Conservation (phyloP, 2,329 filamentous ascomycete species). For the Balansia obtecta region DNA sequence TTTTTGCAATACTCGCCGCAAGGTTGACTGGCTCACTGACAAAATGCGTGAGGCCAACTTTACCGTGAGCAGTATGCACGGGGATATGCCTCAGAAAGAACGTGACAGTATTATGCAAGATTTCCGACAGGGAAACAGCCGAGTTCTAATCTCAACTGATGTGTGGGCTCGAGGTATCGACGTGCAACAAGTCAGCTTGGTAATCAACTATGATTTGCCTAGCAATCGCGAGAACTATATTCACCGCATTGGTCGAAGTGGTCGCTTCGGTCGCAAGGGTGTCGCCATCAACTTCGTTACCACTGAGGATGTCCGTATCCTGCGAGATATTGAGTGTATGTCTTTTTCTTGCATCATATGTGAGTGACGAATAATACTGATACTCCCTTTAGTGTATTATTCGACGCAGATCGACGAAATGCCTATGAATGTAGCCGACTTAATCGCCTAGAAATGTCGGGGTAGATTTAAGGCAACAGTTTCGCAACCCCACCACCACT, state of each 20-base stretch:
- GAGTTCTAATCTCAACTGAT: slow-evolving; percentile 93
- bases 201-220: slow-evolving; percentile 98
- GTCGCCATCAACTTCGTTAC: slow-evolving; percentile 99
- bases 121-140: slow-evolving; percentile 90
- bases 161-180: slow-evolving; percentile 98
- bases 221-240: slow-evolving; percentile 99
- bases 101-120: slow-evolving; percentile 99
- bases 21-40: slow-evolving; percentile 98
- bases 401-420: slow-evolving; percentile 97
- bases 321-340: slow-evolving; percentile 89
- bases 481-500: too few relatives aligned
- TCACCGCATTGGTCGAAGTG: slow-evolving; percentile 91
- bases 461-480: not conserved
- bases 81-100: slow-evolving; percentile 97
- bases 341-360: slow-evolving; percentile 9
- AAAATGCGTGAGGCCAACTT: slow-evolving; percentile 99
- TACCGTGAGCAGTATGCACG: slow-evolving; percentile 97
- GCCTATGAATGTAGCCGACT: slow-evolving; percentile 82
- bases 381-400: slow-evolving; percentile 58
- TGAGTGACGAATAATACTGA: slow-evolving; percentile 20
- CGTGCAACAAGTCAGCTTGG: slow-evolving; percentile 93
- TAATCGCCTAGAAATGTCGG: slow-evolving; percentile 34
- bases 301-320: slow-evolving; percentile 91
- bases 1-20: slow-evolving; percentile 97
- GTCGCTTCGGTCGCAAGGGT: slow-evolving; percentile 93